These are phyloP conservation scores for Rhododendron molle DNA, from an alignment of 148 eudicot genomes.

Conservation along the genomic window DNA sequence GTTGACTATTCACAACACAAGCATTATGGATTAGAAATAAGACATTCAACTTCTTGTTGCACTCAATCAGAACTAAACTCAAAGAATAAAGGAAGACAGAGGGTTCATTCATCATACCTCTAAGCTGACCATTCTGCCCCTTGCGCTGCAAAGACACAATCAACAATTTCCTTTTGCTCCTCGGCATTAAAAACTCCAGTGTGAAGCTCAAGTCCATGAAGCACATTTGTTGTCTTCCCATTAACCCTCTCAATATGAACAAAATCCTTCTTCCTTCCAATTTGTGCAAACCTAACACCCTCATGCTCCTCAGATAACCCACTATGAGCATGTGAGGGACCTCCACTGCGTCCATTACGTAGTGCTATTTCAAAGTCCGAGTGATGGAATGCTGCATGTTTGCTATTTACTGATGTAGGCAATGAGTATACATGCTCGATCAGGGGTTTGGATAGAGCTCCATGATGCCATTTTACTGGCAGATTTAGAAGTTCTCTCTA, in stretches of 20 bases:
- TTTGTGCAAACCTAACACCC: conserved; percentile 29
- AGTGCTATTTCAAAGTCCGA: not conserved
- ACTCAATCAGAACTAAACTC: too few species aligned
- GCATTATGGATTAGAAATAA: too few species aligned
- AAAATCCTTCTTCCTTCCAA: conserved; percentile 47
- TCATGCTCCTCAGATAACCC: conserved; percentile 23
- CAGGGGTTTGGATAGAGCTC: conserved; percentile 9
- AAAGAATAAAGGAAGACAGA: not conserved
- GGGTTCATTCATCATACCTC: conserved; percentile 32
- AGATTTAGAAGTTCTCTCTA: conserved; percentile 3
- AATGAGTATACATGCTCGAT: conserved; percentile 6
- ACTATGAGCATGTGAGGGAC: not conserved
- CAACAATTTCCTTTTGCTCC: conserved; percentile 56
- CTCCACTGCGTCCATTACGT: not conserved
- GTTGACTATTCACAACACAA: too few species aligned
- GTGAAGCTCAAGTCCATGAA: conserved; percentile 63
- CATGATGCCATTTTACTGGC: not conserved
- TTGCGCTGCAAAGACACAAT: conserved; percentile 49
- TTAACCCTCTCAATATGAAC: conserved; percentile 37
- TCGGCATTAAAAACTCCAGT: conserved; percentile 39
- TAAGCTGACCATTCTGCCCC: conserved; percentile 55
- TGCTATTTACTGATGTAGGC: conserved; percentile 14
- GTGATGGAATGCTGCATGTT: not conserved
- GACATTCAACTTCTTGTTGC: too few species aligned
- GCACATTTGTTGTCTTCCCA: conserved; percentile 42